Conservation (phyloP, 768 basidiomycete species). For the Gloeophyllum trabeum region DNA sequence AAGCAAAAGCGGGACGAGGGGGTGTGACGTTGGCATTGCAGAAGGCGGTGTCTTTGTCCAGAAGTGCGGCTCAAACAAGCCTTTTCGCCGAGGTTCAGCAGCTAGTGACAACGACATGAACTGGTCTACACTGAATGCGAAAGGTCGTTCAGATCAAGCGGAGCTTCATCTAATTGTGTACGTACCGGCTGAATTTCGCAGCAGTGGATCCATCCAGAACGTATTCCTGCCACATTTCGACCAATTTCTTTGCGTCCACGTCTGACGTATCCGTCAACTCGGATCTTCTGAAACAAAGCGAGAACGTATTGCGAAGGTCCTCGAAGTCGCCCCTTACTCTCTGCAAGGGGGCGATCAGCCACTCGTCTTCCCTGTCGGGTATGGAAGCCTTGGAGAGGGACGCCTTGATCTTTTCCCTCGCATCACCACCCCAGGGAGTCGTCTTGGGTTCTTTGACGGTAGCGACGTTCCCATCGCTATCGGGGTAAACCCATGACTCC, state of each 20-base stretch:
- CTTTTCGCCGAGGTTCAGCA: constrained; percentile 63
- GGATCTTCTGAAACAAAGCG: constrained; percentile 34
- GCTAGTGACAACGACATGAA: constrained; percentile 71
- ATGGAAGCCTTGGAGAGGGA: constrained; percentile 32
- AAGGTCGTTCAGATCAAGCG: no score
- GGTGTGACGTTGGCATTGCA: constrained; percentile 27
- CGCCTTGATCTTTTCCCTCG: constrained; percentile 32
- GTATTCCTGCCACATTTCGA: constrained; percentile 41
- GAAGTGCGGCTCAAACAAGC: constrained; percentile 68
- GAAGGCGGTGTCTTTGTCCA: constrained; percentile 39
- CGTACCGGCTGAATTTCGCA: constrained; percentile 58
- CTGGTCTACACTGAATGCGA: constrained; percentile 45
- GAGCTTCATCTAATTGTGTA: no score
- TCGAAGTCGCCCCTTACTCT: constrained; percentile 39
- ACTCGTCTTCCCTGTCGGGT: constrained; percentile 30
- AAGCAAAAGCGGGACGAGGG: constrained; percentile 60
- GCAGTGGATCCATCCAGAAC: constrained; percentile 26
- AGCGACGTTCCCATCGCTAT: constrained; percentile 21
- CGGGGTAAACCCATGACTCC: constrained; percentile 55
- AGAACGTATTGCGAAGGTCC: constrained; percentile 34
- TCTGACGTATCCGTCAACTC: no score
- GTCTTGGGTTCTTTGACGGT: constrained; percentile 31
- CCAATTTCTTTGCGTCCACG: constrained; percentile 36
- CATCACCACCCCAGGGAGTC: constrained; percentile 64
- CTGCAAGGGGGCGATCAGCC: constrained; percentile 28